Evolutionary conservation across 2,329 filamentous ascomycete species (phyloP).

Genomic region (Cladobotryum protrusum): DNA sequence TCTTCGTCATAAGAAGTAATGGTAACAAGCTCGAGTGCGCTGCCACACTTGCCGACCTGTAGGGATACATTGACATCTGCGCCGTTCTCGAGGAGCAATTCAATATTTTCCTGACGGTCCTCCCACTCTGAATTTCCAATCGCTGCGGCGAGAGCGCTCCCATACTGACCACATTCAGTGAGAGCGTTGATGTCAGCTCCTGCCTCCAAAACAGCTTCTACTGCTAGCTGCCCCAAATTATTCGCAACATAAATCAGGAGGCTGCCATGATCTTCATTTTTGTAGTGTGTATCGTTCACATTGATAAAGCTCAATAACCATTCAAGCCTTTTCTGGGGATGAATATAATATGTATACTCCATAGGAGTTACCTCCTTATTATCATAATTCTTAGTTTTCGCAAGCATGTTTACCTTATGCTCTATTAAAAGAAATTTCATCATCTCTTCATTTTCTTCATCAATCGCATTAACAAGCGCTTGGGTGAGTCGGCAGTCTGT

Average conservation of each 20-base stretch:
- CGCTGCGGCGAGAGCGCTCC: constrained; percentile 1
- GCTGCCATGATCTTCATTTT: neutral
- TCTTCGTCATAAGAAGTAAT: no score
- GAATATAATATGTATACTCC: neutral
- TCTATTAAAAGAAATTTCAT: neutral
- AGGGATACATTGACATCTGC: neutral
- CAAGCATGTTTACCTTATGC: neutral
- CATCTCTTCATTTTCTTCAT: neutral
- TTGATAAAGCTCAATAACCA: neutral
- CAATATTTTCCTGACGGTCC: neutral
- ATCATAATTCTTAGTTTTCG: neutral
- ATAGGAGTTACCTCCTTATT: neutral
- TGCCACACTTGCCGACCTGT: neutral
- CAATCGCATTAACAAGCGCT: neutral
- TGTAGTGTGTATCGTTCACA: neutral
- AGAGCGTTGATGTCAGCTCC: neutral
- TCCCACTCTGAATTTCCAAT: neutral
- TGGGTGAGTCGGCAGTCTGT: neutral
- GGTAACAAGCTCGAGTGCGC: neutral
- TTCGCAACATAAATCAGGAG: neutral
- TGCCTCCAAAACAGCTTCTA: neutral
- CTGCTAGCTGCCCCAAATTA: fast-evolving
- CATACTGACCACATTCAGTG: neutral
- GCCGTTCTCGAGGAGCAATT: neutral
- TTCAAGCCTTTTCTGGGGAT: neutral